Conservation (phyloP, 305 asterid genomes). For the Solanum hybrid region DNA sequence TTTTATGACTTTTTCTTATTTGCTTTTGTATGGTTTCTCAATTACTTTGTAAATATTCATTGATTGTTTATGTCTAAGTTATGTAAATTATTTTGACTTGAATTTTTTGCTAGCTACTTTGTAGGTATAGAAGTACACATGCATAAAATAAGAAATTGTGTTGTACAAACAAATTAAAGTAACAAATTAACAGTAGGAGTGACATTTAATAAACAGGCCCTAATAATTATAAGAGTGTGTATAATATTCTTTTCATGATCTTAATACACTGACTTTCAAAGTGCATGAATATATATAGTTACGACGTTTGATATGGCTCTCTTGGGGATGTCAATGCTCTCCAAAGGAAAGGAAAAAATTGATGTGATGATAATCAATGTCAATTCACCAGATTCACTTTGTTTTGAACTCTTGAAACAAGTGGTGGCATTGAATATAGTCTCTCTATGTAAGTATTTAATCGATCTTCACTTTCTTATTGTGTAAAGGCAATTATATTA, state of each 20-base stretch:
- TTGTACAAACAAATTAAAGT: not conserved
- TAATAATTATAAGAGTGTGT: not conserved
- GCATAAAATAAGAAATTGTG: not conserved
- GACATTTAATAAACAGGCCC: not conserved
- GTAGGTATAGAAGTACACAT: not conserved
- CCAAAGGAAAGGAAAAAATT: too few relatives aligned
- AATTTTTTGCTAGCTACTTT: not conserved
- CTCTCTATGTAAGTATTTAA: not conserved
- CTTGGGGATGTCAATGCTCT: not conserved
- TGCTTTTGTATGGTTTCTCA: not conserved
- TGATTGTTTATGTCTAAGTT: not conserved
- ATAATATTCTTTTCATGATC: not conserved
- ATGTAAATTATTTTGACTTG: not conserved
- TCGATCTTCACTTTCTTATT: not conserved
- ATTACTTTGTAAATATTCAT: too few relatives aligned
- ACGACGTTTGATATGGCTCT: too few relatives aligned
- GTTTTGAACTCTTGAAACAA: not conserved
- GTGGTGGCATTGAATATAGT: too few relatives aligned
- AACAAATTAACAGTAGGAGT: not conserved
- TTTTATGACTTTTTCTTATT: not conserved
- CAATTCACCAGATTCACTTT: not conserved
- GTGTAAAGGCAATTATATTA: not conserved
- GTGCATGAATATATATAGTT: not conserved
- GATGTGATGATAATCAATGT: too few relatives aligned
- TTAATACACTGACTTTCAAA: not conserved